A percentile compares a stretch with the other conserved stretches of the same genome.
Evolutionary conservation across 2,329 filamentous ascomycete genomes (phyloP).

Genomic region (Paraphoma chrysanthemicola): DNA sequence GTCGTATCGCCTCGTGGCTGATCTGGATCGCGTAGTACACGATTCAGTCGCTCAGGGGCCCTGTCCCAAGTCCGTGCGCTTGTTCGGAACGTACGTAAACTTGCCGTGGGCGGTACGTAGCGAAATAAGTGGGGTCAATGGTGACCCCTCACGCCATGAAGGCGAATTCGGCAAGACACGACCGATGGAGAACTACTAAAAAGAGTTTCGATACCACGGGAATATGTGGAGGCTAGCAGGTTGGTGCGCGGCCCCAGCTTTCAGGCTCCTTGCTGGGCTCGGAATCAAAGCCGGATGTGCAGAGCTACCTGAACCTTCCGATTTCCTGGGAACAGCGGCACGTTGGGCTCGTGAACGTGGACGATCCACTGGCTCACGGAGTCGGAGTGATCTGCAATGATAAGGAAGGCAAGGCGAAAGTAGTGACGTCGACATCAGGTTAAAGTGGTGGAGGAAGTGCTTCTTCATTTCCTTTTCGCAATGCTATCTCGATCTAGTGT

Average conservation of each 20-base stretch:
- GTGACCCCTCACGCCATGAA: not conserved
- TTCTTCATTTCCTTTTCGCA: too few species aligned
- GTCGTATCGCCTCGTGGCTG: too few species aligned
- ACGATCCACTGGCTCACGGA: too few species aligned
- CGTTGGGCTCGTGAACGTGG: not conserved
- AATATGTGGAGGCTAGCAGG: not conserved
- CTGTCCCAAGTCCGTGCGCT: too few species aligned
- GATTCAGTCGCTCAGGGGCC: not conserved
- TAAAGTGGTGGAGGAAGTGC: not conserved
- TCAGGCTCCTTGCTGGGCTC: not conserved
- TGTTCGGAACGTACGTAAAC: too few species aligned
- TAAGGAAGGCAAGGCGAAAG: not conserved
- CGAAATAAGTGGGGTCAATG: not conserved
- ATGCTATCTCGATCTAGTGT: not conserved
- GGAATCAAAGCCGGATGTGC: not conserved
- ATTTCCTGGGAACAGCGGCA: not conserved
- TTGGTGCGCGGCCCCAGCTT: too few species aligned
- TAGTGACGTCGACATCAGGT: not conserved
- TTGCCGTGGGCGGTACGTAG: not conserved
- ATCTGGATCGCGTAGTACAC: not conserved
- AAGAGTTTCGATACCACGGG: not conserved
- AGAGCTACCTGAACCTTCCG: not conserved
- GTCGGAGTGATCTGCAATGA: not conserved
- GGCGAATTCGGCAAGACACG: not conserved
- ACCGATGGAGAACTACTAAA: not conserved